A percentile compares a stretch with the other conserved stretches of the same genome.
Conservation (phyloP, 140 eudicot genomes). For the Oenanthe javanica region DNA sequence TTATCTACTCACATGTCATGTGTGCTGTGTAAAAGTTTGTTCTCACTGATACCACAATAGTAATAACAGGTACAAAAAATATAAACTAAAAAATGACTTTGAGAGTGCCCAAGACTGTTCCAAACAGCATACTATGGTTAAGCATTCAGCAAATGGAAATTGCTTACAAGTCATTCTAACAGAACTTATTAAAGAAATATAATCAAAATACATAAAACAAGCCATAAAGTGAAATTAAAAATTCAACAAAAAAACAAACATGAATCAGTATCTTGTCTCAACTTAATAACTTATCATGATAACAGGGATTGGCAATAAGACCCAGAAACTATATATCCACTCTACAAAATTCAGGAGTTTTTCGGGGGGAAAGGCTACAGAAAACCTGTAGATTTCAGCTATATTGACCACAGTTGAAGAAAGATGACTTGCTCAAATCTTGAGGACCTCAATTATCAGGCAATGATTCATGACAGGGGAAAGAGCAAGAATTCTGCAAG, state of each 20-base stretch:
- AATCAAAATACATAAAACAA: background rate
- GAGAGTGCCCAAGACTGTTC: background rate
- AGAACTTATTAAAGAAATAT: conserved; percentile 5
- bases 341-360: conserved; percentile 7
- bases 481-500: conserved; percentile 32
- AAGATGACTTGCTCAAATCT: conserved; percentile 18
- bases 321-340: conserved; percentile 11
- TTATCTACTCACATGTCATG: background rate
- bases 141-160: background rate
- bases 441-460: conserved; percentile 35
- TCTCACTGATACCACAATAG: background rate
- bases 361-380: background rate
- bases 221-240: background rate
- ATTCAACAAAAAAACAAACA: background rate
- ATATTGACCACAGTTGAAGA: conserved; percentile 19
- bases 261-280: conserved; percentile 7
- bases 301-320: conserved; percentile 7
- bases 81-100: background rate
- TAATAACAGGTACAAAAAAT: background rate
- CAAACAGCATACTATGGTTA: background rate
- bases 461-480: conserved; percentile 27
- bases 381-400: conserved; percentile 15
- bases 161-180: background rate
- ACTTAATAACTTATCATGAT: background rate
- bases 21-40: background rate